These are phyloP conservation scores for Heritiera fomes DNA, from an alignment of 345 rosid species.

Conservation along the genomic window DNA sequence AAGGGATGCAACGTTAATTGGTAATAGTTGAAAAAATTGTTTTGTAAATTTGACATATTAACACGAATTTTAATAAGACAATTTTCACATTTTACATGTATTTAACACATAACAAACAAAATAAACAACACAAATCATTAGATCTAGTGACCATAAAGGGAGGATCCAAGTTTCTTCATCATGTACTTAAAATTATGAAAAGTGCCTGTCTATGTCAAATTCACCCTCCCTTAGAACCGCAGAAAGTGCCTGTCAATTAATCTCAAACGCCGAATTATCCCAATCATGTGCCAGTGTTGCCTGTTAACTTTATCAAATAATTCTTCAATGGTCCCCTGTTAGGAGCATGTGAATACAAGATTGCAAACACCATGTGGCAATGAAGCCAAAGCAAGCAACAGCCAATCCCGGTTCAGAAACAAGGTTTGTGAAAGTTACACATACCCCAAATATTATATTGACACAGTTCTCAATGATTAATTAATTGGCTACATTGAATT, in stretches of 20 bases:
- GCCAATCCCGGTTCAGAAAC: background rate
- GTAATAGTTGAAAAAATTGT: too few species aligned
- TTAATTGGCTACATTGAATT: background rate
- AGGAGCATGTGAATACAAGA: background rate
- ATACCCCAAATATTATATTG: background rate
- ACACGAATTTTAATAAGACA: too few species aligned
- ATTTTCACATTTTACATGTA: too few species aligned
- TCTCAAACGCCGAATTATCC: background rate
- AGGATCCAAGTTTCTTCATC: background rate
- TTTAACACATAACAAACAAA: too few species aligned
- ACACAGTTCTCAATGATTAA: conserved; percentile 6
- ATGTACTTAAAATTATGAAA: background rate
- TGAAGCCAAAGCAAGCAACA: background rate
- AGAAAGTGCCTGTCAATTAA: background rate
- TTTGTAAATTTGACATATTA: too few species aligned
- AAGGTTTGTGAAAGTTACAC: background rate
- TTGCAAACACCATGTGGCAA: conserved; percentile 9
- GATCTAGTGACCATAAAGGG: too few species aligned
- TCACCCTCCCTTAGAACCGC: background rate
- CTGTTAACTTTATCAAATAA: background rate
- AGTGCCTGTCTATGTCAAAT: background rate
- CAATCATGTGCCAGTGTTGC: background rate
- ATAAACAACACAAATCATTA: too few species aligned
- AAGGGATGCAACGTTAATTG: too few species aligned
- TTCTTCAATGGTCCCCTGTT: background rate